phyloP scores from a whole-genome alignment of 257 asterid species.

The Gentiana straminea region DNA sequence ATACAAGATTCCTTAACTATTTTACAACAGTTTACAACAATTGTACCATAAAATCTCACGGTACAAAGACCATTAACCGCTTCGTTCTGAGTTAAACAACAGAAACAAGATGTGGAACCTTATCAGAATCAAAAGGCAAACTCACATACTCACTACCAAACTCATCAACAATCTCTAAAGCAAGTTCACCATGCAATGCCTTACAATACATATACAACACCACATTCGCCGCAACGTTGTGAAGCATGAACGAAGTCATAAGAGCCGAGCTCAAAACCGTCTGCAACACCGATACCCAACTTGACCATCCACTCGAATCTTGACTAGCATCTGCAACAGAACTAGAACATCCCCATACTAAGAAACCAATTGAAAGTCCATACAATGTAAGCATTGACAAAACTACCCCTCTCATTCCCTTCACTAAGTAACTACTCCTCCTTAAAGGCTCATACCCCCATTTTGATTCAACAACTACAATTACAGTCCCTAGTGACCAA shows the following conservation, averaged over 20 bases:
- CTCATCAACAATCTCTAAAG: conserved; percentile 76
- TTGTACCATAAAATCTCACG: too few species aligned
- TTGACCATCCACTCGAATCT: conserved; percentile 26
- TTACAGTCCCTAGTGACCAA: conserved; percentile 34
- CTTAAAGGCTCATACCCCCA: conserved; percentile 52
- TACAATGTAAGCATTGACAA: conserved; percentile 19
- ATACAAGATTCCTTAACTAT: too few species aligned
- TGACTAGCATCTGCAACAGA: conserved; percentile 19
- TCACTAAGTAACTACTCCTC: conserved; percentile 46
- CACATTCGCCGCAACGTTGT: conserved; percentile 21
- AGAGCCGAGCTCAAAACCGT: conserved; percentile 29
- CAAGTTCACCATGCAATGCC: conserved; percentile 72
- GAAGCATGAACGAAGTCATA: conserved; percentile 27
- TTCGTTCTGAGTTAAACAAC: conserved; percentile 23
- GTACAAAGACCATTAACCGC: conserved; percentile 5
- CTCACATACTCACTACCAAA: conserved; percentile 64
- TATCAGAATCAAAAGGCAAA: conserved; percentile 70
- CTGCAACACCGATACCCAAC: conserved; percentile 40
- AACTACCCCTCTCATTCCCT: conserved; percentile 38
- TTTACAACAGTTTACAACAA: too few species aligned
- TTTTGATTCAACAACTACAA: conserved; percentile 53
- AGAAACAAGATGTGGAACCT: conserved; percentile 79
- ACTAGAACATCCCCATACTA: conserved; percentile 18
- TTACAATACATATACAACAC: conserved; percentile 52
- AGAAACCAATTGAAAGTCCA: conserved; percentile 8